phyloP scores from a whole-genome alignment of 768 basidiomycete genomes.

The Pisolithus marmoratus region DNA sequence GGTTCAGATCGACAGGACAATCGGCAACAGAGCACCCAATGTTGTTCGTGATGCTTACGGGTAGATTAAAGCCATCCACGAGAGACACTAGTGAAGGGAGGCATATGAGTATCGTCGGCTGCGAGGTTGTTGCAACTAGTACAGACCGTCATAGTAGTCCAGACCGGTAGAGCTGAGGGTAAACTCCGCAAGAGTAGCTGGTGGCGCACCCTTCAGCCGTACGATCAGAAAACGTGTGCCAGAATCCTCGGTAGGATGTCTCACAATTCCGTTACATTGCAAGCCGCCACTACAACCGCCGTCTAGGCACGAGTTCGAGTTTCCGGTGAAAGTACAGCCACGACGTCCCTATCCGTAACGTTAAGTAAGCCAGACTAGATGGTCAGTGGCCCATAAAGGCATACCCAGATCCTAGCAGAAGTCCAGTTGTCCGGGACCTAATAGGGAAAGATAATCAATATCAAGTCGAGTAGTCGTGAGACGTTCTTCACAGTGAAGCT shows the following conservation, averaged over 20 bases:
- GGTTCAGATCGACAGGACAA: slow-evolving; percentile 58
- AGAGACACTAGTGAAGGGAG: slow-evolving; percentile 42
- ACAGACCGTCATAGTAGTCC: slow-evolving; percentile 59
- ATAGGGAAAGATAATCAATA: background rate
- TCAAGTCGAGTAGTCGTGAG: background rate
- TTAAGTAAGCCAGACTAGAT: background rate
- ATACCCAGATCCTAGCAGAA: slow-evolving; percentile 60
- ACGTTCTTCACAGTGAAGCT: slow-evolving; percentile 18
- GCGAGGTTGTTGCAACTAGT: background rate
- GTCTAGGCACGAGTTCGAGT: slow-evolving; percentile 50
- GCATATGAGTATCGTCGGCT: background rate
- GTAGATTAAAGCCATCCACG: slow-evolving; percentile 63
- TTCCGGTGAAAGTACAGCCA: slow-evolving; percentile 58
- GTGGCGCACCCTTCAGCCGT: slow-evolving; percentile 49
- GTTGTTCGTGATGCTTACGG: slow-evolving; percentile 52
- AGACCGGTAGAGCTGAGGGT: slow-evolving; percentile 41
- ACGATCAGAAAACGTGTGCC: background rate
- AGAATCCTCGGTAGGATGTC: background rate
- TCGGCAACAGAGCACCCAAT: slow-evolving; percentile 48
- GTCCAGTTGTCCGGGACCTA: slow-evolving; percentile 61
- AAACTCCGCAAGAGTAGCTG: slow-evolving; percentile 65
- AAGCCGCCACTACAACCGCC: slow-evolving; percentile 72
- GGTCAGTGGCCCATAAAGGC: background rate
- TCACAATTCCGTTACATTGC: slow-evolving; percentile 51
- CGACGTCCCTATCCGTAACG: slow-evolving; percentile 38